phyloP scores from a whole-genome alignment of 208 protist species.

The Herpetomonas samuelpessoai region DNA sequence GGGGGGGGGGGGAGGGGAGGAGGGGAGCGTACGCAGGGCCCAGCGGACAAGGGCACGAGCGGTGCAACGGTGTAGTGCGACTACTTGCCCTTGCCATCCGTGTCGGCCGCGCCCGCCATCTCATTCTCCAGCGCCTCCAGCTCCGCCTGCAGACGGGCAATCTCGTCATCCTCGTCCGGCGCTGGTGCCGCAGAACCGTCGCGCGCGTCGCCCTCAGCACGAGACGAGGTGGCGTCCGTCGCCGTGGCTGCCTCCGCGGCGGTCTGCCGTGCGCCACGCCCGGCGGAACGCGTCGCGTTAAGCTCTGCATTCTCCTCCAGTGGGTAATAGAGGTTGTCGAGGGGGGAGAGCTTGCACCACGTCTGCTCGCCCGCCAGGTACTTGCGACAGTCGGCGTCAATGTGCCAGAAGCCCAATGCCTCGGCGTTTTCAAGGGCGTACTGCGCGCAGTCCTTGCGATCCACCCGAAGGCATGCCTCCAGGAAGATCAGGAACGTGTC shows the following conservation, averaged over 20 bases:
- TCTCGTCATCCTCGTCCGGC: slow-evolving; percentile 51
- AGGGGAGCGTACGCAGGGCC: too few species aligned
- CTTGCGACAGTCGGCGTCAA: slow-evolving; percentile 74
- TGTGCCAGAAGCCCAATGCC: slow-evolving; percentile 79
- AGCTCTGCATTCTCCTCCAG: slow-evolving; percentile 75
- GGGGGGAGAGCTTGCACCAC: slow-evolving; percentile 78
- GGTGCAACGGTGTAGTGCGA: too few species aligned
- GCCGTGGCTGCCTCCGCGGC: neutral
- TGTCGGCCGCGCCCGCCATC: slow-evolving; percentile 13
- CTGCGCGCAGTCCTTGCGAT: slow-evolving; percentile 80
- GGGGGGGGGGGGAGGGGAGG: too few species aligned
- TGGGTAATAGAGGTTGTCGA: slow-evolving; percentile 79
- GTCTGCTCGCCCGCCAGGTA: slow-evolving; percentile 79
- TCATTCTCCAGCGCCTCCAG: slow-evolving; percentile 71
- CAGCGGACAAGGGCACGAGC: too few species aligned
- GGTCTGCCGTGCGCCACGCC: neutral
- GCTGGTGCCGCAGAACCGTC: slow-evolving; percentile 5
- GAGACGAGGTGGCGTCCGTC: slow-evolving; percentile 1
- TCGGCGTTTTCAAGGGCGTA: slow-evolving; percentile 80
- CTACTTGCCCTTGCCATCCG: slow-evolving; percentile 2
- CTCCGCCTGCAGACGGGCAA: slow-evolving; percentile 81
- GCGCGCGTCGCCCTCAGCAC: slow-evolving; percentile 2
- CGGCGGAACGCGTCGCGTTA: slow-evolving; percentile 32
- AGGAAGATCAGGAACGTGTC: slow-evolving; percentile 87
- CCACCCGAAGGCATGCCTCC: slow-evolving; percentile 86